Evolutionary conservation across 768 basidiomycete species (phyloP), one percentile per base, ranked within the genome.

Genomic region (Pisolithus marmoratus): DNA sequence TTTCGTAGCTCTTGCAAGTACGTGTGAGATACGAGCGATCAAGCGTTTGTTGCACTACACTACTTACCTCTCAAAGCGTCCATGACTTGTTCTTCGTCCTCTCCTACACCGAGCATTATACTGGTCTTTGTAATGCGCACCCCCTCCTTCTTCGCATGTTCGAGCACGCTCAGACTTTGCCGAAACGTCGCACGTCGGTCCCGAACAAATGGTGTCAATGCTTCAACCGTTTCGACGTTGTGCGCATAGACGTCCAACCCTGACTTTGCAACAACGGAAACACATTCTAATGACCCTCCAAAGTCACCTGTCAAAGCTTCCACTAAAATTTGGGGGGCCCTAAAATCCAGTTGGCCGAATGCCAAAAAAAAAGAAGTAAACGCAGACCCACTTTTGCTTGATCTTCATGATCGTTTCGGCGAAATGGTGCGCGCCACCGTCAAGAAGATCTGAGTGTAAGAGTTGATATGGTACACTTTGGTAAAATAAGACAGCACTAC

Each of bases 161-260:
- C 77, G 2, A 95, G 75, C 3, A 94, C 91, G 57, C 75, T 75
- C 49, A 95, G 71, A 67, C 85, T 94, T 70, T 87, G 90, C 41
- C 87, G 74, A 73, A 94, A 95, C 15, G 84, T 90, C 17, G 96
- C 96, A 47, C 94, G 81, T 22, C 94, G 85, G 67, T 99, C 96
- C 38, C 96, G 89, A 24, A 99, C 96, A 60, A 80, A 93, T 0
- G 95, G 96, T 1, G 96, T 97, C 48, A 96, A 74, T 42, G 82
- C 84, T 70, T 97, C 95, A n/a, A 87, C 84, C 0, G 96, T 98
- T 71, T 99, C 96, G 44, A 98, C 73, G 66, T 99, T 98, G 71
- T 99, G 96, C 1, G 96, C 96, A 63, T 94, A 99, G 12, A 99
- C 96, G 63, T 98, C 96, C 17, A 99, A 74, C 3, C 96, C 96